Evolutionary conservation across 306 rosid genomes (phyloP).

Genomic region (Aeschynomene evenia): DNA sequence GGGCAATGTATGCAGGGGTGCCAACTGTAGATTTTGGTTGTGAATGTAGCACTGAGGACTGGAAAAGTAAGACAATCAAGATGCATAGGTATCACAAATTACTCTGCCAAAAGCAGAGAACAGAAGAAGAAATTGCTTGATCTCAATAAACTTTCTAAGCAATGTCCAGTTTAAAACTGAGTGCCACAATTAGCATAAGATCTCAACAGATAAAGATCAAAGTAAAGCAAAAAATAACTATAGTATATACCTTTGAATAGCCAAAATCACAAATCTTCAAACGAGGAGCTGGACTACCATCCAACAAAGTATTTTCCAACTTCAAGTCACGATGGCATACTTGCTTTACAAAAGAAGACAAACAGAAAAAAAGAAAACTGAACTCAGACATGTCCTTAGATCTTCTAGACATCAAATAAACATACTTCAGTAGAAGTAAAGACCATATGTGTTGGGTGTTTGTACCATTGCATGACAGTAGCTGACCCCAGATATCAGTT

Average conservation of each 20-base stretch:
- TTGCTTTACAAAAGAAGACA: slow-evolving; percentile 59
- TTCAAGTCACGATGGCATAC: slow-evolving; percentile 96
- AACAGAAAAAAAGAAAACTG: slow-evolving; percentile 19
- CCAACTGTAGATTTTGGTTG: slow-evolving; percentile 99
- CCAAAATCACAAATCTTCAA: slow-evolving; percentile 95
- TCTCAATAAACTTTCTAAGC: slow-evolving; percentile 9
- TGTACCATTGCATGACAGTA: slow-evolving; percentile 89
- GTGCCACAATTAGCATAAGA: neutral
- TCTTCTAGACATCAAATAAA: neutral
- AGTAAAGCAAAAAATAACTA: neutral
- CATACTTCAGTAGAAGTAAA: neutral
- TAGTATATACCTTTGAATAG: slow-evolving; percentile 84
- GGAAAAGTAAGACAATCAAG: slow-evolving; percentile 33
- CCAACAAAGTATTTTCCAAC: slow-evolving; percentile 90
- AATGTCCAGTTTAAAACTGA: slow-evolving; percentile 6
- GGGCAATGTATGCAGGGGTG: slow-evolving; percentile 96
- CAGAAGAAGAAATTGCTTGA: neutral
- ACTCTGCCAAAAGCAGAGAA: neutral
- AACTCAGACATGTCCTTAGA: slow-evolving; percentile 16
- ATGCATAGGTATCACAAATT: slow-evolving; percentile 29
- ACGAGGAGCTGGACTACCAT: slow-evolving; percentile 94
- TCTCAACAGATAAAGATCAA: neutral
- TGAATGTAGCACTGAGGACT: slow-evolving; percentile 94
- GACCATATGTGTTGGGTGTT: neutral
- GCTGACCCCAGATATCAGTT: slow-evolving; percentile 96